A percentile compares a stretch with the other conserved stretches of the same genome.
Conservation (phyloP, 108 stramenopile genomes). For the Discostella stelligeroides region DNA sequence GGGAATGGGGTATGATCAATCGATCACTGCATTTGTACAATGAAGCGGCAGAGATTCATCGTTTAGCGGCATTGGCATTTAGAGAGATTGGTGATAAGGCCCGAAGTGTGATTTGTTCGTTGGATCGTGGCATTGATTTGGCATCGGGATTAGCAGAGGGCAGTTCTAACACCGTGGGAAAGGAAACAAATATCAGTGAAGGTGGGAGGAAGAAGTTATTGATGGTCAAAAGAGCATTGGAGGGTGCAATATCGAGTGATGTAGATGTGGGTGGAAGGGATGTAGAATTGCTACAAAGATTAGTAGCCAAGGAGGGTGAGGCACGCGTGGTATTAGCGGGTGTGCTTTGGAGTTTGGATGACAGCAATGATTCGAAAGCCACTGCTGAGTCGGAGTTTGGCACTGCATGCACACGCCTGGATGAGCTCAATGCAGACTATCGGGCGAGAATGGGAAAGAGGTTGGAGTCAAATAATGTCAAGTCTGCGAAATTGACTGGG, state of each 20-base stretch:
- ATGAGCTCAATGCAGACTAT: slow-evolving; percentile 75
- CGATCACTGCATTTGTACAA: slow-evolving; percentile 47
- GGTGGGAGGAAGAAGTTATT: slow-evolving; percentile 11
- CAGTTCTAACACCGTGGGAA: slow-evolving; percentile 1
- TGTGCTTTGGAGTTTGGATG: slow-evolving; percentile 52
- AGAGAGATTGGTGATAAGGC: slow-evolving; percentile 73
- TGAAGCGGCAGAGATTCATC: slow-evolving; percentile 54
- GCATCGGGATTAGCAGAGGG: slow-evolving; percentile 38
- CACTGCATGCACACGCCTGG: slow-evolving; percentile 69
- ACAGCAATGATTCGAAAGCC: slow-evolving; percentile 39
- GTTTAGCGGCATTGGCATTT: slow-evolving; percentile 60
- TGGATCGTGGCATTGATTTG: slow-evolving; percentile 81
- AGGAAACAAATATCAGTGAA: background rate
- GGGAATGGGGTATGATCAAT: slow-evolving; percentile 82
- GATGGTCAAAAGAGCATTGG: slow-evolving; percentile 35
- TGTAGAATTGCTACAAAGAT: slow-evolving; percentile 71
- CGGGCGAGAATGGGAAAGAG: slow-evolving; percentile 31
- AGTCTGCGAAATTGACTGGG: slow-evolving; percentile 16
- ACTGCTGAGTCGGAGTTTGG: slow-evolving; percentile 70
- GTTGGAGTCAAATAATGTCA: slow-evolving; percentile 36
- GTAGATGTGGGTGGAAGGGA: slow-evolving; percentile 67
- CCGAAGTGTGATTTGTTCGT: slow-evolving; percentile 58
- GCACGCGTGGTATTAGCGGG: slow-evolving; percentile 71
- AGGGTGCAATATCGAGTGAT: slow-evolving; percentile 54
- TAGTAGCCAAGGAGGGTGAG: slow-evolving; percentile 85